These are phyloP conservation scores for Mortierella sp. DNA, from an alignment of 371 early-diverging fungal species.

Conservation along the genomic window DNA sequence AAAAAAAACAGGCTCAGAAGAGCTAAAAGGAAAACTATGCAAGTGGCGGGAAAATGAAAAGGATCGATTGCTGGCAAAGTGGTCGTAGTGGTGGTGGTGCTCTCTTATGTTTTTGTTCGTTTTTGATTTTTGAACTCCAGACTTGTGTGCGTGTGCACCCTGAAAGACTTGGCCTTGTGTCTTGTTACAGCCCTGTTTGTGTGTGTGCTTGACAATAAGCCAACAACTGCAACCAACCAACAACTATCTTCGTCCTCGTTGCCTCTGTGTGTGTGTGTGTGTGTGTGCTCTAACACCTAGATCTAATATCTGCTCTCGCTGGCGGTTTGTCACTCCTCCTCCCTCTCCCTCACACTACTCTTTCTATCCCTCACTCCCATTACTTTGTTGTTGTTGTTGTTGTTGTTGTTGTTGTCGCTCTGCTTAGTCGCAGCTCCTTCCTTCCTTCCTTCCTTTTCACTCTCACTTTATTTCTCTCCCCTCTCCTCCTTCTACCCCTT, in stretches of 20 bases:
- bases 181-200: background rate
- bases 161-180: background rate
- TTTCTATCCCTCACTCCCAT: background rate
- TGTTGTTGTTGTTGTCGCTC: background rate
- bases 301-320: background rate
- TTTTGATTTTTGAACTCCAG: too few relatives aligned
- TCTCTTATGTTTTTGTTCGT: background rate
- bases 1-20: background rate
- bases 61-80: too few relatives aligned
- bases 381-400: background rate
- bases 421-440: background rate
- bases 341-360: background rate
- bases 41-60: background rate
- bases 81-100: background rate
- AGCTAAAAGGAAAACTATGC: background rate
- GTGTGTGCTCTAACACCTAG: background rate
- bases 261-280: background rate
- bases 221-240: background rate
- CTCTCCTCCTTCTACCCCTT: constrained; percentile 2
- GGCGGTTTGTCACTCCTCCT: background rate
- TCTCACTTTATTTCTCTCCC: background rate
- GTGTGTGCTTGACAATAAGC: background rate
- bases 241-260: background rate
- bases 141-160: background rate
- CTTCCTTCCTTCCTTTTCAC: background rate